These are phyloP conservation scores for Claviceps monticola DNA, from an alignment of 2,329 filamentous ascomycete genomes.

Conservation along the genomic window DNA sequence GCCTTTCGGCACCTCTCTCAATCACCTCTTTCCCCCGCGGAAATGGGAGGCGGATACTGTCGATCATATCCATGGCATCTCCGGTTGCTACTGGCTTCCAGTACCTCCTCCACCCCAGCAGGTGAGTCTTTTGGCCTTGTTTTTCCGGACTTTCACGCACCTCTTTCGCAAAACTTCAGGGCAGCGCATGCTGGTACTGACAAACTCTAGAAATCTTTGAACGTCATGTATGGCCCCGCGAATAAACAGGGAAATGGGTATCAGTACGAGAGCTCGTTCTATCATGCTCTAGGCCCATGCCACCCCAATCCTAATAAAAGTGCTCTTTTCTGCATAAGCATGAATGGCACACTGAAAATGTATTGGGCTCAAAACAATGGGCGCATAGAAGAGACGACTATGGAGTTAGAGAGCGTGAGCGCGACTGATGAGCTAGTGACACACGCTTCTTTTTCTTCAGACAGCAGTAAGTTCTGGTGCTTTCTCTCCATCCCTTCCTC, in stretches of 20 bases:
- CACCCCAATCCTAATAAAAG: conserved; percentile 60
- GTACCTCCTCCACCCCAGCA: conserved; percentile 34
- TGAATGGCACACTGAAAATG: conserved; percentile 59
- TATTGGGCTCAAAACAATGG: conserved; percentile 64
- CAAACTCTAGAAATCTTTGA: conserved; percentile 24
- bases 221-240: conserved; percentile 44
- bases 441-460: conserved; percentile 62
- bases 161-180: background rate
- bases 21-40: conserved; percentile 50
- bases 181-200: background rate
- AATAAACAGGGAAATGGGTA: conserved; percentile 50
- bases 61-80: conserved; percentile 63
- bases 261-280: conserved; percentile 52
- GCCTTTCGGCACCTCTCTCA: conserved; percentile 56
- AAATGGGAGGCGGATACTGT: conserved; percentile 52
- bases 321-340: conserved; percentile 63
- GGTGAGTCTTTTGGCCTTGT: conserved; percentile 9
- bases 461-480: conserved; percentile 43
- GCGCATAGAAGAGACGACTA: conserved; percentile 55
- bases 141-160: too few species aligned
- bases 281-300: conserved; percentile 54
- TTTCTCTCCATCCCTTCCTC: background rate
- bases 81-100: conserved; percentile 79
- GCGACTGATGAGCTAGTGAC: conserved; percentile 65
- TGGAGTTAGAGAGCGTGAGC: conserved; percentile 61